Percentiles rank a stretch among this genome's conserved stretches.
These are phyloP conservation scores for Podospora fimiseda DNA, from an alignment of 495 filamentous ascomycete genomes.

Conservation along the genomic window DNA sequence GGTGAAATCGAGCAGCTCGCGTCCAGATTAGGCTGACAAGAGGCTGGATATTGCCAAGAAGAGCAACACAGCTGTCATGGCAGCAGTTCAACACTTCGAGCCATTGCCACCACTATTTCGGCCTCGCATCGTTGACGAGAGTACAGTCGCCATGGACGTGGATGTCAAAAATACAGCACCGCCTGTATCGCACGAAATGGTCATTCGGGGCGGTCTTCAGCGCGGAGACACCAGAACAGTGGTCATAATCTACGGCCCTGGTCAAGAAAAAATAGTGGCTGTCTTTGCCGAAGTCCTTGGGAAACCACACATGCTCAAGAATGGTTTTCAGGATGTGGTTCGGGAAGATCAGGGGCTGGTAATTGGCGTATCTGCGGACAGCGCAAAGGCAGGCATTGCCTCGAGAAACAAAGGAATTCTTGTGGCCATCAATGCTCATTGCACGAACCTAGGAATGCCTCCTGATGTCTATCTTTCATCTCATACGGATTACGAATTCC, in stretches of 20 bases:
- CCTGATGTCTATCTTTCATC: slow-evolving; percentile 57
- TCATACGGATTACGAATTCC: slow-evolving; percentile 72
- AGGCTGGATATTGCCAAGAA: neutral
- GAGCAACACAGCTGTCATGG: slow-evolving; percentile 10
- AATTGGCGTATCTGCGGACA: slow-evolving; percentile 49
- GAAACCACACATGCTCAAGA: slow-evolving; percentile 54
- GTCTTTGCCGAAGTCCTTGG: slow-evolving; percentile 64
- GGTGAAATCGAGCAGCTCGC: neutral
- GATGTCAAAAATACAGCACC: slow-evolving; percentile 27
- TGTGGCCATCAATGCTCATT: slow-evolving; percentile 66
- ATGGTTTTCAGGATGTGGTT: slow-evolving; percentile 45
- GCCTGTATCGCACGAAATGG: slow-evolving; percentile 19
- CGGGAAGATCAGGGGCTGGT: slow-evolving; percentile 47
- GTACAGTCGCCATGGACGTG: slow-evolving; percentile 14
- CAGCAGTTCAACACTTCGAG: slow-evolving; percentile 30
- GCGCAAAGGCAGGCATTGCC: slow-evolving; percentile 48
- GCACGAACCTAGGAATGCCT: slow-evolving; percentile 61
- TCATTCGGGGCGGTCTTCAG: slow-evolving; percentile 30
- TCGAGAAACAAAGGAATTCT: slow-evolving; percentile 44
- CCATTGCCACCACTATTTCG: slow-evolving; percentile 28
- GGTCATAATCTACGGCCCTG: slow-evolving; percentile 54
- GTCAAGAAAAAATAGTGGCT: slow-evolving; percentile 59
- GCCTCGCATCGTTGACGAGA: slow-evolving; percentile 26
- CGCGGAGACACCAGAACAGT: slow-evolving; percentile 47
- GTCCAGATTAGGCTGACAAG: neutral